phyloP scores from a whole-genome alignment of 805 yeast genomes.

The Wickerhamomyces hampshirensis region DNA sequence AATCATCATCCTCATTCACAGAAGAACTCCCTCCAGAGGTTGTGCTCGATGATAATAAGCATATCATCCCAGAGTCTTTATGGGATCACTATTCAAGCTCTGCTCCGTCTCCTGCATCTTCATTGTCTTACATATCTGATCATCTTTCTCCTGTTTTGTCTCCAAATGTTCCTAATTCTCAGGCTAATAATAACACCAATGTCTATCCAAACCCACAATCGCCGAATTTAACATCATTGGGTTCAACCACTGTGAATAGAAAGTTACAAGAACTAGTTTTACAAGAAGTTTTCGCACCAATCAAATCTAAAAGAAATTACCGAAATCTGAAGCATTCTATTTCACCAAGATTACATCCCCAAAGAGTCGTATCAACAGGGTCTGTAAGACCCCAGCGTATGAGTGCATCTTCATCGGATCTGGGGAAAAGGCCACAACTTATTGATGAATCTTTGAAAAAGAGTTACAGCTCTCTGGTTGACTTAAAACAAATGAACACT shows the following conservation, averaged over 20 bases:
- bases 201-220: conserved; percentile 3
- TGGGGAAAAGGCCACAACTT: conserved; percentile 18
- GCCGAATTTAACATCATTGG: conserved; percentile 28
- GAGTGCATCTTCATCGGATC: conserved; percentile 22
- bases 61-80: conserved; percentile 80
- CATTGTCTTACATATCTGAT: conserved; percentile 31
- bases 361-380: conserved; percentile 5
- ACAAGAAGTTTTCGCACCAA: conserved; percentile 66
- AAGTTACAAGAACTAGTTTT: conserved; percentile 66
- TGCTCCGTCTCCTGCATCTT: conserved; percentile 36
- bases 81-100: conserved; percentile 57
- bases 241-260: conserved; percentile 67
- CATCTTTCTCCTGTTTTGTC: conserved; percentile 18
- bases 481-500: conserved; percentile 16
- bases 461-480: conserved; percentile 21
- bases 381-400: conserved; percentile 14
- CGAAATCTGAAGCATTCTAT: conserved; percentile 13
- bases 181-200: conserved; percentile 2
- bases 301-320: conserved; percentile 4
- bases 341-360: conserved; percentile 17
- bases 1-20: conserved; percentile 19
- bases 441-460: conserved; percentile 13
- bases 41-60: conserved; percentile 85
- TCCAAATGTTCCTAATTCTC: conserved; percentile 3
- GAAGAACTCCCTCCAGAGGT: conserved; percentile 64